These are phyloP conservation scores for Aspergillus sp. DNA, from an alignment of 2,329 filamentous ascomycete genomes.

Conservation along the genomic window DNA sequence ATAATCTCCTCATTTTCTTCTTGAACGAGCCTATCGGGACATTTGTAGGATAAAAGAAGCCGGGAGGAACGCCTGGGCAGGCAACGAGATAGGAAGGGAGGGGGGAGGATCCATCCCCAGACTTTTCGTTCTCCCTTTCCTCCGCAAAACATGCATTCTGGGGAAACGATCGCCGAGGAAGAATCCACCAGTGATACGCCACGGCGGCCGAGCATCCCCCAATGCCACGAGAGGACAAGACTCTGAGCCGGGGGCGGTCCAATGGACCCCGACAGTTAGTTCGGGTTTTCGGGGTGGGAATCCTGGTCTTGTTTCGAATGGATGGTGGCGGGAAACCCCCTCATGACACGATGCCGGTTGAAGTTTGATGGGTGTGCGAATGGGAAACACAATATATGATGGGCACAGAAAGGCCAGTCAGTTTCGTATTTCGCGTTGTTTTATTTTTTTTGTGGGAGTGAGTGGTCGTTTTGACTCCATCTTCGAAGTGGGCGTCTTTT, in stretches of 20 bases:
- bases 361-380: too few relatives aligned
- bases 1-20: slow-evolving; percentile 2
- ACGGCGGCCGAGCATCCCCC: background rate
- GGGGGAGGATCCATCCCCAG: slow-evolving; percentile 7
- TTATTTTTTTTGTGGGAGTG: too few relatives aligned
- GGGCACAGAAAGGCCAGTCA: background rate
- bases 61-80: background rate
- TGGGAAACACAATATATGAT: background rate
- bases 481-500: background rate
- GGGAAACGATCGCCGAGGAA: slow-evolving; percentile 16
- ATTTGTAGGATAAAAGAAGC: background rate
- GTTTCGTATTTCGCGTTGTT: background rate
- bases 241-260: background rate
- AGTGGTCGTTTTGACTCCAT: too few relatives aligned
- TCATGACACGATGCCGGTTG: too few relatives aligned
- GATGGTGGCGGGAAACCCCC: background rate
- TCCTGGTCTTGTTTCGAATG: background rate
- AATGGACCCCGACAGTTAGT: background rate
- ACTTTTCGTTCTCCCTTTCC: slow-evolving; percentile 1
- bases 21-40: background rate
- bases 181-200: slow-evolving; percentile 15
- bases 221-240: background rate
- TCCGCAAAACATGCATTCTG: slow-evolving; percentile 8
- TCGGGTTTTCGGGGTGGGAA: slow-evolving; percentile 1
- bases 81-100: background rate